A percentile compares a stretch with the other conserved stretches of the same genome.
These are phyloP conservation scores for Zygosaccharomyces siamensis DNA, from an alignment of 805 yeast species.

Conservation along the genomic window DNA sequence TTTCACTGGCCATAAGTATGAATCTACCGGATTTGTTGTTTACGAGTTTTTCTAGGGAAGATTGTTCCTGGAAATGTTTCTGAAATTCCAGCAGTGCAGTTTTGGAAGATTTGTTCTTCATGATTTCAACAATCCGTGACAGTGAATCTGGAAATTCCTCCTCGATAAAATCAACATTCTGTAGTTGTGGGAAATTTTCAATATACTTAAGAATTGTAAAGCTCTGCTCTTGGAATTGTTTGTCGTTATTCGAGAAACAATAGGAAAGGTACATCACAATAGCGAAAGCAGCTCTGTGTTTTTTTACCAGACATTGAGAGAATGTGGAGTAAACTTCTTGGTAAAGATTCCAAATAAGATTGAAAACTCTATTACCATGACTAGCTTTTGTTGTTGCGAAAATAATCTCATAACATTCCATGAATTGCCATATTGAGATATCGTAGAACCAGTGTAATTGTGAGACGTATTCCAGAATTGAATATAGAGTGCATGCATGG, in stretches of 20 bases:
- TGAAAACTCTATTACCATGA: constrained; percentile 22
- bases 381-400: constrained; percentile 17
- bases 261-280: constrained; percentile 35
- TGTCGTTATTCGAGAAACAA: constrained; percentile 11
- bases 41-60: constrained; percentile 5
- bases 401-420: constrained; percentile 35
- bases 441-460: constrained; percentile 51
- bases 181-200: not conserved
- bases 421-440: constrained; percentile 47
- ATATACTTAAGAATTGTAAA: not conserved
- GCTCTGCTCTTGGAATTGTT: constrained; percentile 6
- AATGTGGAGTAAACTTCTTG: constrained; percentile 42
- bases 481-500: constrained; percentile 48
- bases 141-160: not conserved
- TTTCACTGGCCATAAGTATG: constrained; percentile 52
- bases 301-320: constrained; percentile 43
- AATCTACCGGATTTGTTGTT: constrained; percentile 1
- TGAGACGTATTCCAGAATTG: constrained; percentile 42
- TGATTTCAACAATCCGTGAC: not conserved
- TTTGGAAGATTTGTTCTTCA: constrained; percentile 13
- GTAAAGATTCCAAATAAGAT: constrained; percentile 40
- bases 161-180: not conserved
- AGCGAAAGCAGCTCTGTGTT: constrained; percentile 45
- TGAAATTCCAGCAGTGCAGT: constrained; percentile 9
- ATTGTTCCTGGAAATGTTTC: not conserved